Evolutionary conservation across 2,329 filamentous ascomycete genomes (phyloP), one percentile per base, ranked within the genome.

Genomic region (Alternaria panax): DNA sequence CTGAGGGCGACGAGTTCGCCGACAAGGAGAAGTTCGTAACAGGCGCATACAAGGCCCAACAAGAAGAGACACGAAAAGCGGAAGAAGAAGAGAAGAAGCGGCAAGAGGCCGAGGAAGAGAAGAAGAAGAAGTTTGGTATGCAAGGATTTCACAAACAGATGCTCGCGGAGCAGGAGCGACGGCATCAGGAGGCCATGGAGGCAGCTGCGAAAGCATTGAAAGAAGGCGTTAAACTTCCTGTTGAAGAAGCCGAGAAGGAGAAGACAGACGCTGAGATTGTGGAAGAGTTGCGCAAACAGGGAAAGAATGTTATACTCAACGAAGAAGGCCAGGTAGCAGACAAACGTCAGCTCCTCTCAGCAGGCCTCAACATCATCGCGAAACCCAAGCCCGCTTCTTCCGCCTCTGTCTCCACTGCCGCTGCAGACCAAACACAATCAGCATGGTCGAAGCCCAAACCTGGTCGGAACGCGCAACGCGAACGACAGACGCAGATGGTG

Each of bases 1-100:
- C 87, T 0, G 92, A 95, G 75, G 92, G 92, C 18, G 92, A 94
- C 32, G 90, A 90, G 72, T 95, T 88, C 70, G 90, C 86, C 0
- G 92, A 90, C 69, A 95, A 93, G 80, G 92, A 95, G 74, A 92
- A 90, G 78, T 95, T 95, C 67, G 92, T 95, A 32, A 95, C 92
- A 0, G 89, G 88, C 58, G 91, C 91, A 34, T 96, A 95, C 76
- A 92, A 91, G 80, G 84, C 85, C 72, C 91, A 94, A 73, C 91
- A 93, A 71, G 90, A 90, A 74, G 92, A 93, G 76, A 88, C 92
- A 65, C 82, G 83, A 66, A 81, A 83, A 54, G 72, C 91, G 8
- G 90, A 93, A 71, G 90, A 88, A 64, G 90, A 92, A 72, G 91
- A 95, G 79, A 85, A 83, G 72, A 79, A 77, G 59, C 82, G 84